Conservation (phyloP, 352 stramenopile species). For the Globisporangium abappressorium region DNA sequence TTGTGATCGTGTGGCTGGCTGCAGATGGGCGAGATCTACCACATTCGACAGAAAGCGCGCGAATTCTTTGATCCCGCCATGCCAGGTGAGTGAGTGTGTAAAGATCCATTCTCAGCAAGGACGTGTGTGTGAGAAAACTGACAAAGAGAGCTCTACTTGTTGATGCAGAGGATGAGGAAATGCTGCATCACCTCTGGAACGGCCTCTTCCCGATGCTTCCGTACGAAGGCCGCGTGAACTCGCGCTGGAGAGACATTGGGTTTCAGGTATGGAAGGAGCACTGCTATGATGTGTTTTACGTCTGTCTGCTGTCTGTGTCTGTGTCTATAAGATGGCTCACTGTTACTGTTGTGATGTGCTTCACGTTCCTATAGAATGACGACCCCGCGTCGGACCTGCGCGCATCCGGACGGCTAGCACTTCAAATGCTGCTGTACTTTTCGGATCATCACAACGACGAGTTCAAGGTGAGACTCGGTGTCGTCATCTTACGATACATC, state of each 20-base stretch:
- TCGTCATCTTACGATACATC: neutral
- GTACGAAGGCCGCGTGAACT: conserved; percentile 62
- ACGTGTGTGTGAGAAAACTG: neutral
- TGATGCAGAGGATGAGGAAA: conserved; percentile 50
- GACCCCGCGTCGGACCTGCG: conserved; percentile 61
- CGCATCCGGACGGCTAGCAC: conserved; percentile 49
- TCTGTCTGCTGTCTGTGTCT: neutral
- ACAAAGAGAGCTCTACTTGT: neutral
- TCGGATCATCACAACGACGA: conserved; percentile 66
- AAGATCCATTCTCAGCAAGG: neutral
- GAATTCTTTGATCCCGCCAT: conserved; percentile 52
- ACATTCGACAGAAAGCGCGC: conserved; percentile 49
- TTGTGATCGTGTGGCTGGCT: neutral
- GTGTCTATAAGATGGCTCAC: neutral
- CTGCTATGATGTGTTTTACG: neutral
- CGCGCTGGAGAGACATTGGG: conserved; percentile 59
- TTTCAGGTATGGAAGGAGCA: conserved; percentile 41
- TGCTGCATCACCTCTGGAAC: conserved; percentile 64
- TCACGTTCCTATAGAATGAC: conserved; percentile 34
- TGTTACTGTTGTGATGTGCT: neutral
- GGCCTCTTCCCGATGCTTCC: conserved; percentile 59
- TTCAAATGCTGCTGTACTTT: conserved; percentile 70
- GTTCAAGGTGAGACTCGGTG: conserved; percentile 40
- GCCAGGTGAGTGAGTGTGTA: conserved; percentile 20
- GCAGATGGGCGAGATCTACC: conserved; percentile 59